phyloP scores from a whole-genome alignment of 2,329 filamentous ascomycete genomes.

The Mycosphaerella arachidis region DNA sequence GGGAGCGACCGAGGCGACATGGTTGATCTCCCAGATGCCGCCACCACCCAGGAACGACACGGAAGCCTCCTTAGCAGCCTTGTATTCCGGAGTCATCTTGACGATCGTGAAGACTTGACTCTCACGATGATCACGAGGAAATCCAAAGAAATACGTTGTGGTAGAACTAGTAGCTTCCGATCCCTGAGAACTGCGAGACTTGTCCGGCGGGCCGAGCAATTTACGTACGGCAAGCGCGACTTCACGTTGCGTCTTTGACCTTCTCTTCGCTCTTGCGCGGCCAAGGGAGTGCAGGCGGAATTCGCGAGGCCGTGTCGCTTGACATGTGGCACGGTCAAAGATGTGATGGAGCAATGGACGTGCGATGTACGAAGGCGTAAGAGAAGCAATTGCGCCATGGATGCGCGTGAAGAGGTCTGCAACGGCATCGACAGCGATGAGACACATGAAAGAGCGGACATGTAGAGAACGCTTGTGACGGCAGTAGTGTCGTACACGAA shows the following conservation, averaged over 20 bases:
- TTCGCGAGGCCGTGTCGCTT: no score
- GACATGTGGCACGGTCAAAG: no score
- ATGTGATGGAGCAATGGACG: no score
- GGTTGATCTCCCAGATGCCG: conserved; percentile 77
- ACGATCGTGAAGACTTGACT: background rate
- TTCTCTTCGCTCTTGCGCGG: no score
- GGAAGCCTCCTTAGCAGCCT: conserved; percentile 88
- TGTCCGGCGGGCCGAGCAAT: background rate
- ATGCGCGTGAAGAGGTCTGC: background rate
- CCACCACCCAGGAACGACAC: conserved; percentile 88
- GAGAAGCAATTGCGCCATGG: background rate
- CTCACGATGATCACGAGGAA: background rate
- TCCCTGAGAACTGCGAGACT: background rate
- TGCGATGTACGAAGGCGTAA: background rate
- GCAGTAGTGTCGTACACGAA: background rate
- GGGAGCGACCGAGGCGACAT: conserved; percentile 77
- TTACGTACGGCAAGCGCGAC: background rate
- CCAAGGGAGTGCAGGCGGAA: no score
- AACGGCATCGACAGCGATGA: background rate
- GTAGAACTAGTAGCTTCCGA: background rate
- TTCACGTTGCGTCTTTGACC: background rate
- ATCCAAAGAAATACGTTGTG: background rate
- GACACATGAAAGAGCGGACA: background rate
- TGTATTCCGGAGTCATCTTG: conserved; percentile 59
- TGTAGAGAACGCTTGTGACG: background rate